These are phyloP conservation scores for Aspergillus pseudotamarii DNA, from an alignment of 2,329 filamentous ascomycete species.

Conservation along the genomic window DNA sequence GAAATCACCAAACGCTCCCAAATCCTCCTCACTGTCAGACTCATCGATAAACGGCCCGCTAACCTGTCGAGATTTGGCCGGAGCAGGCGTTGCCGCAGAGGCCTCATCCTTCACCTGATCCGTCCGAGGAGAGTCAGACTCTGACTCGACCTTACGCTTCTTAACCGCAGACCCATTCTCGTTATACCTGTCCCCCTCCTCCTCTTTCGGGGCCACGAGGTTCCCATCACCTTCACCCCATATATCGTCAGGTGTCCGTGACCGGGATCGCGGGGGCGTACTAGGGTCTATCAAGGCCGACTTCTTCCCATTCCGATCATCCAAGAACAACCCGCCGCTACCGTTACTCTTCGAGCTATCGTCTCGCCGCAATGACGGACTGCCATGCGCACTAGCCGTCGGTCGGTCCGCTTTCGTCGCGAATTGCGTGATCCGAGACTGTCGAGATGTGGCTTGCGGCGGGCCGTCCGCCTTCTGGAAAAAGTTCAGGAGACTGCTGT, in stretches of 20 bases:
- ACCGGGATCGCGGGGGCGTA: slow-evolving; percentile 21
- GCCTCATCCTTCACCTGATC: not conserved
- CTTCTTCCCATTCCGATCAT: slow-evolving; percentile 31
- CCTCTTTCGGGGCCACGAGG: slow-evolving; percentile 14
- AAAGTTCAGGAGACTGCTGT: slow-evolving; percentile 72
- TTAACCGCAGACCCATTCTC: slow-evolving; percentile 37
- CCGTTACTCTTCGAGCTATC: slow-evolving; percentile 16
- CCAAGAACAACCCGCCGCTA: slow-evolving; percentile 38
- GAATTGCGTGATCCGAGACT: slow-evolving; percentile 59
- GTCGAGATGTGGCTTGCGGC: slow-evolving; percentile 49
- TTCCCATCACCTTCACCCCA: slow-evolving; percentile 34
- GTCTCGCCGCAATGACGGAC: slow-evolving; percentile 15
- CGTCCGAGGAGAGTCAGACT: slow-evolving; percentile 5
- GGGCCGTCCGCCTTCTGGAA: slow-evolving; percentile 69
- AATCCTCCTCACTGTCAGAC: slow-evolving; percentile 58
- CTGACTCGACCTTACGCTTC: slow-evolving; percentile 34
- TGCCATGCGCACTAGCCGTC: slow-evolving; percentile 28
- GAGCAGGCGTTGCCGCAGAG: slow-evolving; percentile 4
- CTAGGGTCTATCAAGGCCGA: not conserved
- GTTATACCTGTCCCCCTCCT: slow-evolving; percentile 32
- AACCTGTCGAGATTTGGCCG: slow-evolving; percentile 16
- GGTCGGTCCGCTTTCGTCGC: slow-evolving; percentile 31
- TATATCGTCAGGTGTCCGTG: slow-evolving; percentile 37
- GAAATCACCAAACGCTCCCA: slow-evolving; percentile 29
- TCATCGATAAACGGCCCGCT: slow-evolving; percentile 47